These are phyloP conservation scores for Chloranthus sessilifolius DNA, from an alignment of 164 flowering plant genomes.

Conservation along the genomic window DNA sequence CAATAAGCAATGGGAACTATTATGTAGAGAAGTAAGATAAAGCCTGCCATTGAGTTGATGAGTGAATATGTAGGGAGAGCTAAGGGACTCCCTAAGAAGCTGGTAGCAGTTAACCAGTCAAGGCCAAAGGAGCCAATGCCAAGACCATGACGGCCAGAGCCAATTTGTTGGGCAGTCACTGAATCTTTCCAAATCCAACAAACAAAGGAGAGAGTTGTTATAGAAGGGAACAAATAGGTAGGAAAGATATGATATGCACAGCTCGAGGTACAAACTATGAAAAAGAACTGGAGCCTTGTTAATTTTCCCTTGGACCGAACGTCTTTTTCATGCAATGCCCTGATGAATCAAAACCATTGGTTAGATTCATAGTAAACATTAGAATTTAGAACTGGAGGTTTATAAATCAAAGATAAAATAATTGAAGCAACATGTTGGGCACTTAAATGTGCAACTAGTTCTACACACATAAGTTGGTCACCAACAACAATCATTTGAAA, in stretches of 20 bases:
- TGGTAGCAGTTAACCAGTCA: slow-evolving; percentile 48
- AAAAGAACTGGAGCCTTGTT: slow-evolving; percentile 37
- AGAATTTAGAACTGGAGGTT: too few species aligned
- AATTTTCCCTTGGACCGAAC: slow-evolving; percentile 1
- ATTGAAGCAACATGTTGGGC: too few species aligned
- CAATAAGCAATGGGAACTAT: slow-evolving; percentile 42
- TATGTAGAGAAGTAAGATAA: slow-evolving; percentile 21
- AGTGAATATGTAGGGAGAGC: slow-evolving; percentile 47
- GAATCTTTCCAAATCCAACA: slow-evolving; percentile 51
- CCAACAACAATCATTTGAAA: too few species aligned
- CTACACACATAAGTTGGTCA: too few species aligned
- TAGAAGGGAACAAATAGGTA: slow-evolving; percentile 38
- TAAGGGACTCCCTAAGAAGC: slow-evolving; percentile 48
- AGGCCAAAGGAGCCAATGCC: slow-evolving; percentile 46
- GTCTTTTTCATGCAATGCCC: slow-evolving; percentile 1
- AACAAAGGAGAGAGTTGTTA: slow-evolving; percentile 36
- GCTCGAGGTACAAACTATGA: slow-evolving; percentile 40
- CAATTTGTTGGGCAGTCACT: slow-evolving; percentile 52
- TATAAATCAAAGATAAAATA: too few species aligned
- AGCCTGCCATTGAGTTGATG: slow-evolving; percentile 43
- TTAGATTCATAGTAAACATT: too few species aligned
- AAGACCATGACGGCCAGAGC: slow-evolving; percentile 54
- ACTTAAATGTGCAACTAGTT: too few species aligned
- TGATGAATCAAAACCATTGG: too few species aligned
- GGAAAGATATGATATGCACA: slow-evolving; percentile 49